Evolutionary conservation across 805 yeast species (phyloP), one percentile per base, ranked within the genome.

Genomic region (Yarrowia yakushimensis): DNA sequence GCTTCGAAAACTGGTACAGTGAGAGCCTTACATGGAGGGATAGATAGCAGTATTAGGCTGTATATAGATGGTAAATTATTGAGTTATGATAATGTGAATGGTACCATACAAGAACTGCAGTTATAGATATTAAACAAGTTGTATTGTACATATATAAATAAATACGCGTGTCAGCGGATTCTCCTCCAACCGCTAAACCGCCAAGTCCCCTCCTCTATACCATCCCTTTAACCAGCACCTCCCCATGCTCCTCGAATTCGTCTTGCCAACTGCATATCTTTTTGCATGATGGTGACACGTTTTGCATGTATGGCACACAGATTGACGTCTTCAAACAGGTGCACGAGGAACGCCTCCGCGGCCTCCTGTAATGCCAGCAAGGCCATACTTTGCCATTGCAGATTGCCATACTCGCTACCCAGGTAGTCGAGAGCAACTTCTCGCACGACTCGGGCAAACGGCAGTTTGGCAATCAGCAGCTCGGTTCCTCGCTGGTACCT

Each of bases 241-340:
- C 67, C 68, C 64, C 64, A 64, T 11, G 68, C 67, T 10, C 97
- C 98, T 81, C 97, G 87, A 77, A 93, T 85, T 83, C 98, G 88
- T 82, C 97, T 88, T 70, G 98, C 99, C 76, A 93, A 84, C 76
- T 92, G 97, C 77, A 93, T 90, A 79, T 93, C 99, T 82, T 92
- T 92, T 90, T 91, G 93, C 84, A 90, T 97, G 74, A 93, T 90
- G 68, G 99, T 93, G 71, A 93, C 98, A 81, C 99, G 88, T 86
- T 94, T 93, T 73, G 98, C 99, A 80, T 93, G 99, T 70, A 91
- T 90, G 68, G 98, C 97, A 81, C 97, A 94, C 82, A 93, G 84
- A 83, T 92, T 93, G 69, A 98, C 94, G 79, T 94, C 98, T 82
- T 93, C 98, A 71, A 93, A 94, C 73, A 93, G 80, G 65, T 97